A percentile compares a stretch with the other conserved stretches of the same genome.
phyloP scores from a whole-genome alignment of 2,329 filamentous ascomycete species.

The Teratosphaeria viscida region DNA sequence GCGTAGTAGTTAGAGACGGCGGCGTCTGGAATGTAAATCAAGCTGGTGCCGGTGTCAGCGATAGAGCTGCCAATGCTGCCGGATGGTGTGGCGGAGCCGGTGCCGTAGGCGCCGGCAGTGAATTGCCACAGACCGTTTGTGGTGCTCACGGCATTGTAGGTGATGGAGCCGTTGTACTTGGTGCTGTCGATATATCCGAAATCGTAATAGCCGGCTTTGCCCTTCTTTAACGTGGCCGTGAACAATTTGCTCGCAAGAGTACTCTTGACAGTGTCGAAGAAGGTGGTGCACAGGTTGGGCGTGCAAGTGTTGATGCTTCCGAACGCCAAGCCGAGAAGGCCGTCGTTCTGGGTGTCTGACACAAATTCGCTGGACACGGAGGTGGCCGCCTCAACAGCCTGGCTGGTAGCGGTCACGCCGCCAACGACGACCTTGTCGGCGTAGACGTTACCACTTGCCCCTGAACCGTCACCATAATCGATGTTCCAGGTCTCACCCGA shows the following conservation, averaged over 20 bases:
- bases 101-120: constrained; percentile 44
- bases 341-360: constrained; percentile 44
- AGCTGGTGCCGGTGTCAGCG: constrained; percentile 61
- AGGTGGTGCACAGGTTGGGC: constrained; percentile 44
- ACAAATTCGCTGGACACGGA: constrained; percentile 46
- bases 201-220: constrained; percentile 25
- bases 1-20: constrained; percentile 52
- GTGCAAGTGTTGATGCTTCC: constrained; percentile 48
- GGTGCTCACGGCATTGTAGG: constrained; percentile 46
- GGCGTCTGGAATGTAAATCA: constrained; percentile 47
- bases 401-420: constrained; percentile 45
- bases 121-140: constrained; percentile 56
- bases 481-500: constrained; percentile 48
- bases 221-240: constrained; percentile 47
- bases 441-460: constrained; percentile 55
- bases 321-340: constrained; percentile 51
- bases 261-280: constrained; percentile 48
- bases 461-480: constrained; percentile 52
- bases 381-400: constrained; percentile 57
- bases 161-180: constrained; percentile 49
- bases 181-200: constrained; percentile 43
- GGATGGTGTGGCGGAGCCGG: constrained; percentile 37
- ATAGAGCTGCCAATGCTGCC: constrained; percentile 46
- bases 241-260: constrained; percentile 45
- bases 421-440: constrained; percentile 54